Conservation (phyloP, 2,329 filamentous ascomycete genomes). For the Penicillium sp. region DNA sequence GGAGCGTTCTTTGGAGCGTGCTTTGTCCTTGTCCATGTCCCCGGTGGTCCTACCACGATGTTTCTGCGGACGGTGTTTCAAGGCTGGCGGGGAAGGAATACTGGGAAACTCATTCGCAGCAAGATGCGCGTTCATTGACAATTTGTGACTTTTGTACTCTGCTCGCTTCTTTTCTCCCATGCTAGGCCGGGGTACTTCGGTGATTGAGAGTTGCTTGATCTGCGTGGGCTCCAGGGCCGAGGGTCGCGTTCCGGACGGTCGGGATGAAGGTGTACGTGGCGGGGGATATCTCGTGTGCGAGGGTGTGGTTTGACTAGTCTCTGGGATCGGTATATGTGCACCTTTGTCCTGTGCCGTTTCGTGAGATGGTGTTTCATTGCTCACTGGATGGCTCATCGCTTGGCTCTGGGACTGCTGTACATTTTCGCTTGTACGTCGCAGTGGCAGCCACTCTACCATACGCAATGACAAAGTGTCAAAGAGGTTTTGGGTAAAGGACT, state of each 20-base stretch:
- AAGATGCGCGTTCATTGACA: constrained; percentile 34
- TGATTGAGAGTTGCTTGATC: constrained; percentile 42
- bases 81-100: constrained; percentile 41
- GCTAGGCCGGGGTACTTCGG: constrained; percentile 34
- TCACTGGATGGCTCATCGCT: not conserved
- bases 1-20: not conserved
- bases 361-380: not conserved
- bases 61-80: constrained; percentile 44
- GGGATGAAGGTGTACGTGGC: constrained; percentile 35
- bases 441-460: constrained; percentile 51
- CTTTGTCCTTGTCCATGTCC: constrained; percentile 19
- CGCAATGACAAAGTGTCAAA: constrained; percentile 51
- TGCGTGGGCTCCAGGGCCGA: constrained; percentile 42
- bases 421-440: constrained; percentile 33
- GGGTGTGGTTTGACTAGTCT: constrained; percentile 6
- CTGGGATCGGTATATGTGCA: constrained; percentile 10
- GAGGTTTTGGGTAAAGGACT: constrained; percentile 63
- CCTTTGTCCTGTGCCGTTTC: constrained; percentile 9
- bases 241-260: constrained; percentile 26
- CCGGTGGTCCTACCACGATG: constrained; percentile 34
- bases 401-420: constrained; percentile 19
- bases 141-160: constrained; percentile 35
- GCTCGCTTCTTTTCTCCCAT: constrained; percentile 35
- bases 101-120: constrained; percentile 28
- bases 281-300: constrained; percentile 12